These are phyloP conservation scores for Nothophoma quercina DNA, from an alignment of 2,329 filamentous ascomycete species.

Conservation along the genomic window DNA sequence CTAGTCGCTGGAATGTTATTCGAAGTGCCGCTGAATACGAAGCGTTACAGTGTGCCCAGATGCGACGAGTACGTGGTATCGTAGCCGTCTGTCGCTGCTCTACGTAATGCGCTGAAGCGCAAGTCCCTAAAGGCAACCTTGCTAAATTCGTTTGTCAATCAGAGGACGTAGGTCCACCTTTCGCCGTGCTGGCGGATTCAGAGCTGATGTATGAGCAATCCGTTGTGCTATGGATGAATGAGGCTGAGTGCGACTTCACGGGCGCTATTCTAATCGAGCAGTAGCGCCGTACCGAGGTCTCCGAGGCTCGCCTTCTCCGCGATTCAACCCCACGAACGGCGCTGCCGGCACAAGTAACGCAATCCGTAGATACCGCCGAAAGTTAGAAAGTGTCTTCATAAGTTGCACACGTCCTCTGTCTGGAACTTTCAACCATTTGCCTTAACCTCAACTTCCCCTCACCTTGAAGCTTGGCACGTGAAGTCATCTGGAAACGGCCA, in stretches of 20 bases:
- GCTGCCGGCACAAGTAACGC: constrained; percentile 18
- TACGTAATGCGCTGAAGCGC: too few relatives aligned
- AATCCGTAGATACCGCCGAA: constrained; percentile 25
- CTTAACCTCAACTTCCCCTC: background rate
- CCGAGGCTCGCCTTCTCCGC: constrained; percentile 30
- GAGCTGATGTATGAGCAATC: too few relatives aligned
- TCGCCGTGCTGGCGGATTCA: too few relatives aligned
- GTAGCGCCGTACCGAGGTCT: constrained; percentile 14
- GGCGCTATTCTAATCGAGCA: constrained; percentile 7
- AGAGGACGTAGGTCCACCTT: too few relatives aligned
- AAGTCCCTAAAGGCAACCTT: too few relatives aligned
- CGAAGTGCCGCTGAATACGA: too few relatives aligned
- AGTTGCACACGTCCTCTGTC: background rate
- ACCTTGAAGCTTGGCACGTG: background rate
- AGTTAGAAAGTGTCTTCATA: constrained; percentile 1
- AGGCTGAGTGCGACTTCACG: constrained; percentile 3
- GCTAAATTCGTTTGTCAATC: too few relatives aligned
- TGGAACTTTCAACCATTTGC: too few relatives aligned
- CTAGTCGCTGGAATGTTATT: too few relatives aligned
- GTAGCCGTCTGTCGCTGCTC: too few relatives aligned
- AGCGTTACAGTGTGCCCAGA: too few relatives aligned
- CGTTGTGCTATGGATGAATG: background rate
- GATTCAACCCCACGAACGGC: constrained; percentile 23
- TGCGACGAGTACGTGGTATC: too few relatives aligned
- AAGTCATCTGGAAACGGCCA: background rate